These are phyloP conservation scores for Jimgerdemannia lactiflua DNA, from an alignment of 192 early-diverging fungal species.

Conservation along the genomic window DNA sequence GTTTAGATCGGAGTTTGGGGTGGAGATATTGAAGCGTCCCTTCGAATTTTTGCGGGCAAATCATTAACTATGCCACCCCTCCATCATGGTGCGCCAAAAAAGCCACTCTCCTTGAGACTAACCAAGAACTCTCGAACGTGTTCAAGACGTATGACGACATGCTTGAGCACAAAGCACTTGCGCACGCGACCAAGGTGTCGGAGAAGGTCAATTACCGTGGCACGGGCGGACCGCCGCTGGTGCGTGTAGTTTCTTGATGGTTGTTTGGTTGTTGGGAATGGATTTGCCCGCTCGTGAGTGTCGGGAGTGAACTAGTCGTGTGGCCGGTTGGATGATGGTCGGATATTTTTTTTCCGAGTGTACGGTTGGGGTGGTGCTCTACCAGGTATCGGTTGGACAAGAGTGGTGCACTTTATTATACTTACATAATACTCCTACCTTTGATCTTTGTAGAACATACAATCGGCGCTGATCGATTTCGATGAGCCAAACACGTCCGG, in stretches of 20 bases:
- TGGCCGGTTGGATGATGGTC: too few relatives aligned
- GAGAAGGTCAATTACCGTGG: constrained; percentile 14
- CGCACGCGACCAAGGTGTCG: constrained; percentile 37
- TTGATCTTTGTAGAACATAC: neutral
- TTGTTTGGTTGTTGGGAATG: too few relatives aligned
- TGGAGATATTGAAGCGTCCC: neutral
- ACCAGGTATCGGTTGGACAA: too few relatives aligned
- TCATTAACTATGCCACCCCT: neutral
- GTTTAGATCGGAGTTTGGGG: neutral
- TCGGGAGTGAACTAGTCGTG: too few relatives aligned
- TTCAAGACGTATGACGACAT: constrained; percentile 58
- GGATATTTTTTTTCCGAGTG: too few relatives aligned
- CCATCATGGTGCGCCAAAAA: neutral
- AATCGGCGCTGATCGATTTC: neutral
- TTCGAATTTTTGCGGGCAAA: too few relatives aligned
- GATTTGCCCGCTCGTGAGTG: too few relatives aligned
- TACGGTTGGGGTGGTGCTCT: too few relatives aligned
- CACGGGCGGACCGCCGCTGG: neutral
- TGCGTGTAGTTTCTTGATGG: too few relatives aligned
- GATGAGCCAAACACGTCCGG: neutral
- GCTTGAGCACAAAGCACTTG: constrained; percentile 45
- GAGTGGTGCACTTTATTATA: neutral
- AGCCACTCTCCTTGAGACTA: constrained; percentile 47
- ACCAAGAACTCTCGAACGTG: constrained; percentile 44
- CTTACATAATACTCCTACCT: neutral